Percentiles rank a stretch among this genome's conserved stretches.
phyloP scores from a whole-genome alignment of 1,284 basidiomycete genomes.

The Phellopilus nigrolimitatus region DNA sequence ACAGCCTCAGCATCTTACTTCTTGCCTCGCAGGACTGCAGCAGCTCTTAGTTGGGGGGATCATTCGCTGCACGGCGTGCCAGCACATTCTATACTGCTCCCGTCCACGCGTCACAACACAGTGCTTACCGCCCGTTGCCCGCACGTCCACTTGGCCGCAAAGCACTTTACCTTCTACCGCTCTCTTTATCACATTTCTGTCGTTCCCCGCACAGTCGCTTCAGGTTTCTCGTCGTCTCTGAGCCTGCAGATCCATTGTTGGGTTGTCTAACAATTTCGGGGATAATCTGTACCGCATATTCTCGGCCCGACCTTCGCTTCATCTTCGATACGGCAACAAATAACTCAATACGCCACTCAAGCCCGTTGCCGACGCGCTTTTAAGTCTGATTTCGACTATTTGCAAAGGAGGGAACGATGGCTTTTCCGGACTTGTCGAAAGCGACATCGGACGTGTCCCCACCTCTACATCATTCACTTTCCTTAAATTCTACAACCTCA shows the following conservation, averaged over 20 bases:
- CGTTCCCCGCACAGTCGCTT: conserved; percentile 4
- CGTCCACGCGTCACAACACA: conserved; percentile 3
- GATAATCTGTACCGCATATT: background rate
- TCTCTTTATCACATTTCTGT: background rate
- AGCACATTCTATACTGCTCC: background rate
- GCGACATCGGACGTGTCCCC: background rate
- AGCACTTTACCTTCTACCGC: background rate
- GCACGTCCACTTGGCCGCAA: background rate
- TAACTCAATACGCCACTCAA: no score
- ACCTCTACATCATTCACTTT: background rate
- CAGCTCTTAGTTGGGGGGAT: background rate
- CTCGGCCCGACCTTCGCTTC: background rate
- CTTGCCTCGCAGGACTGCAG: background rate
- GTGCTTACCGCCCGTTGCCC: background rate
- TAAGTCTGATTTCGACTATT: background rate
- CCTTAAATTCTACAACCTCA: background rate
- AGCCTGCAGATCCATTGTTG: background rate
- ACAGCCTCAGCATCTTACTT: background rate
- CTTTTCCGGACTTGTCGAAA: background rate
- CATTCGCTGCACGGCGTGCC: no score
- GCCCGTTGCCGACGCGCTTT: background rate
- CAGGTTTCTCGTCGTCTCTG: background rate
- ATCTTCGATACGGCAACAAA: background rate
- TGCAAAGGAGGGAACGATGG: conserved; percentile 1
- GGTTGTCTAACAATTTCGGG: background rate